Percentiles rank a stretch among this genome's conserved stretches.
Conservation (phyloP, 768 basidiomycete genomes). For the Russula lepida region DNA sequence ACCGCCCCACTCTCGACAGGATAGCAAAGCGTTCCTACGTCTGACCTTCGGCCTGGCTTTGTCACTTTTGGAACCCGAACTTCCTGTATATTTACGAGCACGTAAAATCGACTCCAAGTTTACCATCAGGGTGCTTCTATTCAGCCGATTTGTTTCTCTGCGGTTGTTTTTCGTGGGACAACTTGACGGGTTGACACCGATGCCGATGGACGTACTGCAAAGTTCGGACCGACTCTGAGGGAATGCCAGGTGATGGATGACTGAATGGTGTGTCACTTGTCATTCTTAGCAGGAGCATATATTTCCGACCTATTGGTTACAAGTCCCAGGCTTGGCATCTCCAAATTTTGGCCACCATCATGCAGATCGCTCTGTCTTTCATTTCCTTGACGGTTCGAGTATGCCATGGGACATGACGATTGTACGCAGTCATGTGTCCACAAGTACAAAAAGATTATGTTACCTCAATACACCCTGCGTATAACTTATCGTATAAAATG, state of each 20-base stretch:
- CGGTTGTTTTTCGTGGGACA: neutral
- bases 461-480: neutral
- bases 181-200: neutral
- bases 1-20: neutral
- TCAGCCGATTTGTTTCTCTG: neutral
- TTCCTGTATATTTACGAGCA: neutral
- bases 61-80: neutral
- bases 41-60: neutral
- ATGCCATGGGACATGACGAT: neutral
- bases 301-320: neutral
- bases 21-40: neutral
- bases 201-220: neutral
- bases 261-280: neutral
- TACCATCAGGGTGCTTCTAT: neutral
- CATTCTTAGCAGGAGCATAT: neutral
- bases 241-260: neutral
- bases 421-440: too few relatives aligned
- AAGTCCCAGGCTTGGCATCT: neutral
- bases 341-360: neutral
- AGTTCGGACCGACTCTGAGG: neutral
- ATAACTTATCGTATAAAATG: constrained; percentile 4
- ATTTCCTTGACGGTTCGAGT: neutral
- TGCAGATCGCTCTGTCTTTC: too few relatives aligned
- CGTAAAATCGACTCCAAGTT: neutral
- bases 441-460: neutral